A percentile compares a stretch with the other conserved stretches of the same genome.
phyloP scores from a whole-genome alignment of 352 stramenopile species.

The Pilasporangium apinafurcum region DNA sequence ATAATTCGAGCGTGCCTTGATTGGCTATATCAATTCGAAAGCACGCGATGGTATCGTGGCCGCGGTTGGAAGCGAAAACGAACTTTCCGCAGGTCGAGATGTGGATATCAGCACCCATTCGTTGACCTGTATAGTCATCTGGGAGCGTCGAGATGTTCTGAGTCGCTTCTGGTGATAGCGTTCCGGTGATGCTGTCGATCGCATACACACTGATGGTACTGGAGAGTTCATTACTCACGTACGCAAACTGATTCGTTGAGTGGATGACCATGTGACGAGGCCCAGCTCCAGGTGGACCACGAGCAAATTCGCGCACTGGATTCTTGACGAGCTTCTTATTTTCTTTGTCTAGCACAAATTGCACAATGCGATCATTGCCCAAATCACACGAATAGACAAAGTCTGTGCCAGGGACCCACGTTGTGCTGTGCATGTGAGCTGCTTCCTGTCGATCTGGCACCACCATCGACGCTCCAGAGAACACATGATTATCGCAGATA shows the following conservation, averaged over 20 bases:
- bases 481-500: neutral
- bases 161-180: conserved; percentile 16
- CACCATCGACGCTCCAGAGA: too few relatives aligned
- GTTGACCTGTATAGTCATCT: conserved; percentile 15
- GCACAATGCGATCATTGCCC: neutral
- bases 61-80: conserved; percentile 55
- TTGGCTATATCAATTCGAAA: conserved; percentile 24
- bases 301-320: neutral
- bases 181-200: conserved; percentile 1
- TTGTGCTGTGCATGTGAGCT: neutral
- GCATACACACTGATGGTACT: conserved; percentile 25
- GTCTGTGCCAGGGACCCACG: neutral
- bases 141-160: conserved; percentile 52
- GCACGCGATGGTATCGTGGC: conserved; percentile 47
- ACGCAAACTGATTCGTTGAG: conserved; percentile 15
- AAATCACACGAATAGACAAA: neutral
- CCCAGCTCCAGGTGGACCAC: too few relatives aligned
- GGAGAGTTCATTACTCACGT: conserved; percentile 20
- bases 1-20: conserved; percentile 19
- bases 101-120: conserved; percentile 35
- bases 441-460: too few relatives aligned
- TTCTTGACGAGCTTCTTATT: neutral
- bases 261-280: conserved; percentile 31
- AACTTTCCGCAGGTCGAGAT: conserved; percentile 40
- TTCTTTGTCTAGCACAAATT: neutral